Evolutionary conservation across 768 basidiomycete species (phyloP), one percentile per base, ranked within the genome.

Genomic region (Cystobasidium onofrii): DNA sequence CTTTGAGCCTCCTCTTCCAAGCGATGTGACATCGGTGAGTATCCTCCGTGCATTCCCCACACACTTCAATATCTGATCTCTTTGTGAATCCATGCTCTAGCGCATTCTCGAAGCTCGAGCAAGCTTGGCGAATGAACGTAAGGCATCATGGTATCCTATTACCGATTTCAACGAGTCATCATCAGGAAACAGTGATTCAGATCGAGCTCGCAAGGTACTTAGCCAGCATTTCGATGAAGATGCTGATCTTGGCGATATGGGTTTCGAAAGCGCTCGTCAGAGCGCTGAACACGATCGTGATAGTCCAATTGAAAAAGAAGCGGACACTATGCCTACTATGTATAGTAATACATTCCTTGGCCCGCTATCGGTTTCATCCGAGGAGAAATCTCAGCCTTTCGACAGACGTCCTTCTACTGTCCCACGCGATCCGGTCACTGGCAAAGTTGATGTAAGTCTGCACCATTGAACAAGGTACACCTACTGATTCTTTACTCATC

Each of bases 401-500:
- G 33, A 64, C 34, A 44, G 43, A 64, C 63, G 63, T 12, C 31
- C 33, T 27, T 39, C 36, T 6, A 27, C 36, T 29, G 63, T 67
- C 25, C 65, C 65, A 17, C 39, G 65, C 13, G 69, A 71, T 34
- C 55, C 69, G 12, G 54, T 44, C 15, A 71, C 52, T 36, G 69
- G 69, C 54, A 71, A 71, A 55, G 34, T 71, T 41, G 69, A 71
- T 31, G 69, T 71, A 36, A 71, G 69, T 70, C 39, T 20, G 62
- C 62, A 33, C 10, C 62, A 31, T n/a, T 9, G 10, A 9, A n/a
- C 10, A 20, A 7, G 10, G 6, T 63, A 9, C 25, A 10, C 12
- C 20, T 41, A 13, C 12, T 13, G 23, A 10, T 33, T 13, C 9
- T 63, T 7, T 10, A 55, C 23, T 29, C 25, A 17, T 23, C 12